Evolutionary conservation across 169 alveolate genomes (phyloP).

Genomic region (Plasmodium knowlesi): DNA sequence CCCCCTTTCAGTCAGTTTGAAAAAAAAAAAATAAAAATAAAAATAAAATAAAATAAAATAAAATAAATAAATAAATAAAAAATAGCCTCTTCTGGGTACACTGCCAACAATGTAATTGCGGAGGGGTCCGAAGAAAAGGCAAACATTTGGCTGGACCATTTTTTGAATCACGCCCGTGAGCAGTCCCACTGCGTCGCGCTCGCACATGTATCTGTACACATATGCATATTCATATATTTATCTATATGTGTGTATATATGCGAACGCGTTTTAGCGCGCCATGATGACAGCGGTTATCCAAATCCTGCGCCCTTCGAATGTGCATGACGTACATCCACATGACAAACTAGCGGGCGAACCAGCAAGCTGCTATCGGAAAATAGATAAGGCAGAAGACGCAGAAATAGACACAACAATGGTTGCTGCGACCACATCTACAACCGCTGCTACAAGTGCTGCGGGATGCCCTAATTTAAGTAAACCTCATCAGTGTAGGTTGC

Average conservation of each 20-base stretch:
- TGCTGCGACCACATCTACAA: not conserved
- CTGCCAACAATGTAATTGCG: not conserved
- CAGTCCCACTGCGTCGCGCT: not conserved
- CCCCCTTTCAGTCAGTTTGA: not conserved
- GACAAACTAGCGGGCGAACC: not conserved
- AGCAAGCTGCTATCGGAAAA: not conserved
- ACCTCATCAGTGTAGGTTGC: constrained; percentile 41
- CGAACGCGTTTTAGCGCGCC: not conserved
- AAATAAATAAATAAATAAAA: not conserved
- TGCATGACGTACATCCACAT: not conserved
- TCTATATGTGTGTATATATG: not conserved
- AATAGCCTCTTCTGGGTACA: not conserved
- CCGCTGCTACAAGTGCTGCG: too few relatives aligned
- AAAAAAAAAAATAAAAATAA: constrained; percentile 1
- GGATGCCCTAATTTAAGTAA: constrained; percentile 11
- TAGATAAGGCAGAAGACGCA: not conserved
- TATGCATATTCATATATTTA: not conserved
- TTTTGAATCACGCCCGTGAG: not conserved
- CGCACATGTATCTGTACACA: not conserved
- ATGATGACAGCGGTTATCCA: not conserved
- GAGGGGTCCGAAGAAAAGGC: not conserved
- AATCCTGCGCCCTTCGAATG: not conserved
- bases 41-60: not conserved
- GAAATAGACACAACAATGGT: not conserved
- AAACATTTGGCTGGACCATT: not conserved